phyloP scores from a whole-genome alignment of 169 alveolate genomes.

The Cryptosporidium parvum region DNA sequence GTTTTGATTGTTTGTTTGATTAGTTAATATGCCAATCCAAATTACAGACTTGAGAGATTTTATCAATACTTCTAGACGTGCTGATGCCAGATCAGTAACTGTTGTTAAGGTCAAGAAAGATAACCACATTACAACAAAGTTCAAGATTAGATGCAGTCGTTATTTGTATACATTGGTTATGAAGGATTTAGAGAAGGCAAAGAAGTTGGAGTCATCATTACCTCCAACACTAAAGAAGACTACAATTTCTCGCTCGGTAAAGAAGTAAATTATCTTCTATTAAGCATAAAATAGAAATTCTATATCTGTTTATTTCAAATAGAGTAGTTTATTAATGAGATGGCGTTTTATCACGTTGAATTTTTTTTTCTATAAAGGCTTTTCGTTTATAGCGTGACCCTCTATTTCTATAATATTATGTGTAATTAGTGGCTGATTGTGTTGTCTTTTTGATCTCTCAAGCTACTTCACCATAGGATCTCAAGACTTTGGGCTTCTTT shows the following conservation, averaged over 20 bases:
- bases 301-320: background rate
- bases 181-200: conserved; percentile 93
- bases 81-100: conserved; percentile 89
- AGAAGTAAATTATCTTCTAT: conserved; percentile 23
- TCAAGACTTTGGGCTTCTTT: background rate
- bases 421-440: background rate
- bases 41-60: conserved; percentile 86
- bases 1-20: background rate
- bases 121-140: conserved; percentile 89
- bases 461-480: background rate
- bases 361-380: background rate
- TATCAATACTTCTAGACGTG: conserved; percentile 84
- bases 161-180: conserved; percentile 93
- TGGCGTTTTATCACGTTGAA: background rate
- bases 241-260: conserved; percentile 34
- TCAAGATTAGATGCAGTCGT: conserved; percentile 93
- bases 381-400: background rate
- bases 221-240: conserved; percentile 85
- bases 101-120: conserved; percentile 87
- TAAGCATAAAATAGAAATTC: background rate
- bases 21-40: conserved; percentile 83
- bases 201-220: conserved; percentile 89
- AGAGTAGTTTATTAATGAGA: conserved; percentile 9
- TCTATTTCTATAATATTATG: background rate
- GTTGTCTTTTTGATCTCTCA: background rate